Percentiles rank a stretch among this genome's conserved stretches.
Conservation (phyloP, 1,139 yeast species). For the Lodderomyces elongisporus region DNA sequence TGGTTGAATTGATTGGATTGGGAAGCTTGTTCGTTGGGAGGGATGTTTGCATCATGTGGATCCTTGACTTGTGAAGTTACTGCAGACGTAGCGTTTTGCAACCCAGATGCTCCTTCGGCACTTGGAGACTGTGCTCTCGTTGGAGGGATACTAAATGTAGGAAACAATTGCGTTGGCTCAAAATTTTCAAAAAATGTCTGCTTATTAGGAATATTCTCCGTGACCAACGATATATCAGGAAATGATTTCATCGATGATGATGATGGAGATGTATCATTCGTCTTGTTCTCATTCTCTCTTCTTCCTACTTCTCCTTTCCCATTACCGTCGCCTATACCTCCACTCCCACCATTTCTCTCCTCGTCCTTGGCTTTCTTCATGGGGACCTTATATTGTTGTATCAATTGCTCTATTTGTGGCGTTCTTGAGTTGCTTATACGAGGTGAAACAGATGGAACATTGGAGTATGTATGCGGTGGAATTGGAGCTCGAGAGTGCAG, state of each 20-base stretch:
- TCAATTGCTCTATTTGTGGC: slow-evolving; percentile 28
- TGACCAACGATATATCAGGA: slow-evolving; percentile 45
- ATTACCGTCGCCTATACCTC: slow-evolving; percentile 9
- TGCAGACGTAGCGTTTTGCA: slow-evolving; percentile 10
- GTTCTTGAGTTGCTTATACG: slow-evolving; percentile 4
- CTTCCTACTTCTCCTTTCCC: slow-evolving; percentile 12
- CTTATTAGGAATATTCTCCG: slow-evolving; percentile 39
- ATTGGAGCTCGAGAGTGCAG: slow-evolving; percentile 3
- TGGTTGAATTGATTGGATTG: slow-evolving; percentile 1
- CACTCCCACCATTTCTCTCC: no score
- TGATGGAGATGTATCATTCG: slow-evolving; percentile 30
- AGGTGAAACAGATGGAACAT: slow-evolving; percentile 5
- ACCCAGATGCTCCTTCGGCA: slow-evolving; percentile 11
- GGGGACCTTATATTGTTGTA: slow-evolving; percentile 21
- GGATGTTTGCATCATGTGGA: slow-evolving; percentile 3
- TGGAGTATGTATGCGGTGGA: background rate
- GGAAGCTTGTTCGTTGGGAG: background rate
- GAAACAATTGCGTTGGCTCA: slow-evolving; percentile 48
- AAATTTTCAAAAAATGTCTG: slow-evolving; percentile 42
- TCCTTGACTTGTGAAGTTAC: slow-evolving; percentile 1
- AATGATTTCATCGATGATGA: slow-evolving; percentile 40
- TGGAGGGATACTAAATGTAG: slow-evolving; percentile 35
- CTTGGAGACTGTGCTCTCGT: slow-evolving; percentile 37
- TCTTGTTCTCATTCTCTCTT: slow-evolving; percentile 13
- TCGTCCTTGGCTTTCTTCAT: slow-evolving; percentile 11